phyloP scores from a whole-genome alignment of 345 rosid species.

The Rhizophora apiculata region DNA sequence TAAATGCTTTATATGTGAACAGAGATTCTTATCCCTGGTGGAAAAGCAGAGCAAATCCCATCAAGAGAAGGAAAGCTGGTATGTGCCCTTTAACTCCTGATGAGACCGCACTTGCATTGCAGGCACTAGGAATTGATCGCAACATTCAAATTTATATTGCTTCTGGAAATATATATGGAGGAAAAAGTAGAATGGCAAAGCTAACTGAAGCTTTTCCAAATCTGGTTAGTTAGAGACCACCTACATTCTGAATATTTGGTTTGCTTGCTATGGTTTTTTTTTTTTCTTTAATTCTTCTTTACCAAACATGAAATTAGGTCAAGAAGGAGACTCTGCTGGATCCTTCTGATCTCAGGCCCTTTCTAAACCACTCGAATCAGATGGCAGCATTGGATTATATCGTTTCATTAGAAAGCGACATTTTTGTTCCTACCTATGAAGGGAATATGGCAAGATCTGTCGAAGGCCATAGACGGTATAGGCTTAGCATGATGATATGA shows the following conservation, averaged over 20 bases:
- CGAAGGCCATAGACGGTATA: slow-evolving; percentile 12
- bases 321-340: slow-evolving; percentile 8
- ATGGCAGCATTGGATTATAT: slow-evolving; percentile 17
- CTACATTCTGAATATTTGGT: neutral
- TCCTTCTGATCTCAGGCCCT: slow-evolving; percentile 3
- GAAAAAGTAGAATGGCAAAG: slow-evolving; percentile 3
- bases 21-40: slow-evolving; percentile 12
- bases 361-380: slow-evolving; percentile 8
- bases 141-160: slow-evolving; percentile 16
- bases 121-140: slow-evolving; percentile 12
- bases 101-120: slow-evolving; percentile 11
- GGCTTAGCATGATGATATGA: neutral
- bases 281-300: neutral
- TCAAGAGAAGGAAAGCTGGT: slow-evolving; percentile 1
- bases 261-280: too few species aligned
- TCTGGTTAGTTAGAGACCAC: neutral
- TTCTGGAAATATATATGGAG: slow-evolving; percentile 12
- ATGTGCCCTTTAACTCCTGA: slow-evolving; percentile 13
- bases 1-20: neutral
- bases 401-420: slow-evolving; percentile 10
- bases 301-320: neutral
- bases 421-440: slow-evolving; percentile 1
- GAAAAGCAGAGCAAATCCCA: neutral
- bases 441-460: slow-evolving; percentile 11
- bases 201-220: slow-evolving; percentile 13